phyloP scores from a whole-genome alignment of 371 early-diverging fungal genomes.

The Syncephalastrum monosporum region DNA sequence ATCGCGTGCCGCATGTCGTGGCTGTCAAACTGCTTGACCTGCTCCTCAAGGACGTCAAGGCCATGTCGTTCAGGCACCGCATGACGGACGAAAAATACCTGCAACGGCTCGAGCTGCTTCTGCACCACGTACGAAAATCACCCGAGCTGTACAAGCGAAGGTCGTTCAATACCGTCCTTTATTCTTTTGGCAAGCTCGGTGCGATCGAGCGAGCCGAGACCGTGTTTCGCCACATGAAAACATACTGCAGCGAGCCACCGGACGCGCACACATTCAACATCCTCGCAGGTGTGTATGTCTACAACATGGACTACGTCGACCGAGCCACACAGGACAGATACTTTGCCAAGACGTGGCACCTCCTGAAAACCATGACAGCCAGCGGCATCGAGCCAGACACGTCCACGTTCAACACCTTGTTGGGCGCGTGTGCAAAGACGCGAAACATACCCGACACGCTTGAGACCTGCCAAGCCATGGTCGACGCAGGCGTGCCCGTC shows the following conservation, averaged over 20 bases:
- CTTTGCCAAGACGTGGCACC: conserved; percentile 21
- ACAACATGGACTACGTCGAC: conserved; percentile 21
- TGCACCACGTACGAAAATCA: conserved; percentile 12
- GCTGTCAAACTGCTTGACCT: conserved; percentile 16
- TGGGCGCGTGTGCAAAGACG: conserved; percentile 24
- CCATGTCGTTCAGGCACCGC: conserved; percentile 9
- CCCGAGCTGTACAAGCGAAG: conserved; percentile 16
- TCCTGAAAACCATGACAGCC: conserved; percentile 22
- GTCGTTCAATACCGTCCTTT: conserved; percentile 25
- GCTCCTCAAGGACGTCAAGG: conserved; percentile 16
- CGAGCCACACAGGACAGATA: conserved; percentile 17
- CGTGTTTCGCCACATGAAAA: conserved; percentile 22
- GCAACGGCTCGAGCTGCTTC: conserved; percentile 21
- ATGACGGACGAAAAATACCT: conserved; percentile 18
- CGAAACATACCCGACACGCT: conserved; percentile 18
- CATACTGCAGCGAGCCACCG: conserved; percentile 18
- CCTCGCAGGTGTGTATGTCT: conserved; percentile 29
- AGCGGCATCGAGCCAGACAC: conserved; percentile 19
- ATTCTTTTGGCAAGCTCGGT: conserved; percentile 28
- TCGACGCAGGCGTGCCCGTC: conserved; percentile 6
- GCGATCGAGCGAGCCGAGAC: conserved; percentile 27
- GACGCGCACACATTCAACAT: conserved; percentile 25
- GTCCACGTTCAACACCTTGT: conserved; percentile 27
- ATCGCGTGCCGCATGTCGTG: conserved; percentile 9
- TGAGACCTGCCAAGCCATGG: conserved; percentile 11